Base-by-base conservation (phyloP, 345 rosid genomes). In the Eutrema heterophyllum region DNA sequence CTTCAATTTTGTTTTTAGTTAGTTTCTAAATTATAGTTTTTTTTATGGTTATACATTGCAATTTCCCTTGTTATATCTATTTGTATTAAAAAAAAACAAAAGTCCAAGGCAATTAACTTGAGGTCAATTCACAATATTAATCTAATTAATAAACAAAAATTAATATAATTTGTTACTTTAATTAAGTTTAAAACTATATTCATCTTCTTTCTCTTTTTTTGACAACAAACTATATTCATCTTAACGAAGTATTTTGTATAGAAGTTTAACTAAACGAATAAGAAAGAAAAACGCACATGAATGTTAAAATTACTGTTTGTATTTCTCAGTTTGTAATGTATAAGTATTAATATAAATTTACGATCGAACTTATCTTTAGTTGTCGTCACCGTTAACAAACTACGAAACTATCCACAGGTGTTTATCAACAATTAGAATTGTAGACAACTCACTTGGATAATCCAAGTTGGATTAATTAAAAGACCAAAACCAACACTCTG, bases 321-420 rank as follows among this genome's bases (percentile, higher is more conserved):
- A n/a, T 35, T 26, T 57, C n/a, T 32, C 13, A 6, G 27, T 67
- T 7, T 16, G 18, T 44, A 30, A 11, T 16, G 52, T 39, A 30
- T 10, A 29, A 5, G 27, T 48, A 43, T 55, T 5, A 4, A 12
- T 41, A 18, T 24, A 35, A 24, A 12, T 55, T 64, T 65, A 64
- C 65, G 59, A 71, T 55, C 27, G 77, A 38, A 15, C 15, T 36
- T 26, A 27, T 64, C 65, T 45, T 0, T 45, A 33, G n/a, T 27
- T 51, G 67, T 29, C 66, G 67, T 29, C 71, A 73, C 32, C 48
- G 51, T 45, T 35, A 74, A 48, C 52, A 18, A 55, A 55, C 43
- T 26, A 64, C 29, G 64, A 73, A 24, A 60, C 30, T 26, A 29
- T 62, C 30, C 13, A 32, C 56, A 64, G 32, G 69, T 64, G 29